These are phyloP conservation scores for Eremothecium cymbalariae DNA, from an alignment of 1,139 yeast genomes.

Conservation along the genomic window DNA sequence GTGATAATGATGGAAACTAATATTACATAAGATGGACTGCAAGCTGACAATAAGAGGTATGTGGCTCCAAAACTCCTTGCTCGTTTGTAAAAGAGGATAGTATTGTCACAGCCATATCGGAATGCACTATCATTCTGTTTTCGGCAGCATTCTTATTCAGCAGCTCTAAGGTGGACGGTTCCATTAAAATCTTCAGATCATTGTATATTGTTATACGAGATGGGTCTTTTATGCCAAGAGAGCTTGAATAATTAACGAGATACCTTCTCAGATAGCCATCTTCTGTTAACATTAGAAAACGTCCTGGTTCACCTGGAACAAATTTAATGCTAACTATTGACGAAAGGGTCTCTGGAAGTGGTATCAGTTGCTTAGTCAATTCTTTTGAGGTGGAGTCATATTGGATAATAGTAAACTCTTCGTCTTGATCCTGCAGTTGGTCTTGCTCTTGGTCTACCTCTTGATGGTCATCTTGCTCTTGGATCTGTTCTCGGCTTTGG, in stretches of 20 bases:
- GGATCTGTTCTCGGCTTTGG: too few relatives aligned
- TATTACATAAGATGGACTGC: conserved; percentile 2
- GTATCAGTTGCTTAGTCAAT: conserved; percentile 3
- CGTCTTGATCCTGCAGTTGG: too few relatives aligned
- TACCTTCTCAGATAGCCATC: conserved; percentile 4
- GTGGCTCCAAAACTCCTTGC: too few relatives aligned
- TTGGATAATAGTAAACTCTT: conserved; percentile 3
- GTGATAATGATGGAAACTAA: too few relatives aligned
- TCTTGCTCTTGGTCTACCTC: too few relatives aligned
- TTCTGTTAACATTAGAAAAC: conserved; percentile 4
- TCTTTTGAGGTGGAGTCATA: conserved; percentile 4
- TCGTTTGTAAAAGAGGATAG: not conserved
- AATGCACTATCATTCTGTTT: conserved; percentile 1
- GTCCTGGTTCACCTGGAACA: conserved; percentile 4
- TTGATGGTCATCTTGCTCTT: too few relatives aligned
- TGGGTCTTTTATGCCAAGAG: conserved; percentile 1
- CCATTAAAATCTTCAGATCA: conserved; percentile 2
- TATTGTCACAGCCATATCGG: conserved; percentile 4
- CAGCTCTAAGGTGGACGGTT: conserved; percentile 1
- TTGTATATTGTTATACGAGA: conserved; percentile 1
- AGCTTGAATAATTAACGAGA: conserved; percentile 1
- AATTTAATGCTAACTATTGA: conserved; percentile 4
- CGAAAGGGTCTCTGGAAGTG: not conserved
- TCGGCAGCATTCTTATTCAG: conserved; percentile 1
- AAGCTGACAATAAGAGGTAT: conserved; percentile 1